Evolutionary conservation across 2,329 filamentous ascomycete species (phyloP).

Genomic region (Fusarium sacchari): DNA sequence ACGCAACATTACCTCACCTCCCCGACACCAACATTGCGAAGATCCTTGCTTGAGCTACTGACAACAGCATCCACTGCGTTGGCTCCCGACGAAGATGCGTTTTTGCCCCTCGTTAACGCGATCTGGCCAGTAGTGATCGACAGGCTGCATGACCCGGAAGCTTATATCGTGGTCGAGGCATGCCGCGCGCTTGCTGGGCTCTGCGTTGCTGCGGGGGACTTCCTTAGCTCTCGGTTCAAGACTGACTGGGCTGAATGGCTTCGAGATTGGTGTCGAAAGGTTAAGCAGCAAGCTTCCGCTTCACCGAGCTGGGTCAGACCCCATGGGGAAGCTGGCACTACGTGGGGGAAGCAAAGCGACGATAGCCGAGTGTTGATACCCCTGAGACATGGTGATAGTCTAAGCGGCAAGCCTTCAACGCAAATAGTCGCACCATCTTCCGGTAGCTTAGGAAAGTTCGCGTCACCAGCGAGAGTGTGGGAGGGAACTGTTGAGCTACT

Average conservation of each 20-base stretch:
- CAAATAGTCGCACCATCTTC: slow-evolving; percentile 21
- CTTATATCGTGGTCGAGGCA: slow-evolving; percentile 75
- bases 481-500: slow-evolving; percentile 69
- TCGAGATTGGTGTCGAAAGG: slow-evolving; percentile 58
- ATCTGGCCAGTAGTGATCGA: slow-evolving; percentile 85
- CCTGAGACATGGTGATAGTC: slow-evolving; percentile 38
- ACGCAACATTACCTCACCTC: slow-evolving; percentile 93
- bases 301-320: slow-evolving; percentile 11
- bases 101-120: slow-evolving; percentile 88
- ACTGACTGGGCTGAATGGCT: slow-evolving; percentile 74
- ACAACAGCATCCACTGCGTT: slow-evolving; percentile 77
- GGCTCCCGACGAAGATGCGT: slow-evolving; percentile 79
- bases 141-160: slow-evolving; percentile 73
- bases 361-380: slow-evolving; percentile 49
- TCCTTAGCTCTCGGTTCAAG: slow-evolving; percentile 79
- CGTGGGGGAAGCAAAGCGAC: slow-evolving; percentile 26
- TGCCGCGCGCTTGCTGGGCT: slow-evolving; percentile 75
- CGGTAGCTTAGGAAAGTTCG: slow-evolving; percentile 65
- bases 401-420: slow-evolving; percentile 28
- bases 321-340: slow-evolving; percentile 34
- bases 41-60: slow-evolving; percentile 81
- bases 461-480: slow-evolving; percentile 72
- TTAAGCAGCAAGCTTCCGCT: slow-evolving; percentile 53
- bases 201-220: slow-evolving; percentile 79
- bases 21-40: slow-evolving; percentile 80